These are phyloP conservation scores for Xylaria hypoxylon DNA, from an alignment of 2,329 filamentous ascomycete genomes.

Conservation along the genomic window DNA sequence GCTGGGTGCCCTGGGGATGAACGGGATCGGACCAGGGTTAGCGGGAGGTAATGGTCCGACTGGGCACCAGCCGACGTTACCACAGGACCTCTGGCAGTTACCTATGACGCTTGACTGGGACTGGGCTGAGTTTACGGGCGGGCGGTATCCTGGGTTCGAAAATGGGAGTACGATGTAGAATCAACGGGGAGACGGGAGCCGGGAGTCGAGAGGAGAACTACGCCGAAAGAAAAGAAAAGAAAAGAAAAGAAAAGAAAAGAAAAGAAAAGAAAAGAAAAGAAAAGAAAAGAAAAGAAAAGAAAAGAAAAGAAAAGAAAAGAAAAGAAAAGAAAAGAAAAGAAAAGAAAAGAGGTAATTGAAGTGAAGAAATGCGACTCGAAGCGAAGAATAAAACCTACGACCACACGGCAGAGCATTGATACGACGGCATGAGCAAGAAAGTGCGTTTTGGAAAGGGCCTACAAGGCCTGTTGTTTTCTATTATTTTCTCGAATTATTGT, in stretches of 20 bases:
- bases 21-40: constrained; percentile 40
- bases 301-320: too few species aligned
- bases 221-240: background rate
- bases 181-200: constrained; percentile 3
- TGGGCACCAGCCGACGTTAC: constrained; percentile 80
- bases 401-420: constrained; percentile 23
- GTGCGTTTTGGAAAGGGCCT: background rate
- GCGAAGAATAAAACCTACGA: constrained; percentile 17
- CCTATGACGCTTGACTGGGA: constrained; percentile 97
- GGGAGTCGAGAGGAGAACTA: background rate
- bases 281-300: too few species aligned
- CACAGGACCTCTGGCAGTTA: constrained; percentile 94
- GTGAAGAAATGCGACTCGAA: background rate
- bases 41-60: constrained; percentile 51
- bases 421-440: constrained; percentile 23
- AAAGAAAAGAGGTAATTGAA: too few species aligned
- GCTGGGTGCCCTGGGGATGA: constrained; percentile 54
- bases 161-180: constrained; percentile 61
- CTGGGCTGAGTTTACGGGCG: constrained; percentile 76
- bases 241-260: too few species aligned
- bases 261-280: too few species aligned
- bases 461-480: background rate
- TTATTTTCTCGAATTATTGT: background rate
- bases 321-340: too few species aligned
- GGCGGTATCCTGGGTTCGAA: constrained; percentile 71